Evolutionary conservation across 805 yeast species (phyloP), one percentile per base, ranked within the genome.

Genomic region (Ogataea glucozyma): DNA sequence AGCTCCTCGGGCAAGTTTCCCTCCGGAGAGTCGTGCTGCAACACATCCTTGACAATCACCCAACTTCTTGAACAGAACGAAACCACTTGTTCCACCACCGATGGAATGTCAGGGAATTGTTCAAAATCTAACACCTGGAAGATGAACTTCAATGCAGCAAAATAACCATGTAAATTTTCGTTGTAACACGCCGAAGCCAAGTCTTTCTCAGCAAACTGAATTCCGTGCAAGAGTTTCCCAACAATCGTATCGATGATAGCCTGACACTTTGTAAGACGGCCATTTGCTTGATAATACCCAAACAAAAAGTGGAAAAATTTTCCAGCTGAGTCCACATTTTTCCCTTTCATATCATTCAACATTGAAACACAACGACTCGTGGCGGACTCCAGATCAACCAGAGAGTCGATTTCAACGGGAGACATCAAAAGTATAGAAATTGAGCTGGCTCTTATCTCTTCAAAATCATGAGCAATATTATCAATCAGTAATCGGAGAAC

Each of bases 291-390:
- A 38, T 68, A 62, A 43, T 71, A 54, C 44, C 52, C 49, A 36
- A 71, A 71, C 14, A 83, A 46, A 55, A 81, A 73, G 54, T 76
- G 78, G 21, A 85, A 65, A 12, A 82, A 67, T 29, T 81, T 75
- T 0, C 96, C 89, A 7, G 90, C 96, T 18, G 87, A 83, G 46
- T 89, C 97, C 33, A 86, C 82, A 44, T 73, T 78, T 41, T 89
- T 78, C 27, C 83, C 79, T 61, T 67, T 73, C 48, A 75, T 58
- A 39, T 71, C 72, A 20, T 56, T 47, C 31, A 76, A 52, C 35
- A 71, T 49, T 0, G 40, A 16, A 12, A 66, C 27, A 3, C 65
- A 53, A 34, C 65, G 56, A 1, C 23, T 14, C 10, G 52, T 31
- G 6, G 56, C 49, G 16, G 60, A 41, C 12, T 51, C 50, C 20